Base-by-base conservation (phyloP, 305 asterid species). In the Fraxinus angustifolia region DNA sequence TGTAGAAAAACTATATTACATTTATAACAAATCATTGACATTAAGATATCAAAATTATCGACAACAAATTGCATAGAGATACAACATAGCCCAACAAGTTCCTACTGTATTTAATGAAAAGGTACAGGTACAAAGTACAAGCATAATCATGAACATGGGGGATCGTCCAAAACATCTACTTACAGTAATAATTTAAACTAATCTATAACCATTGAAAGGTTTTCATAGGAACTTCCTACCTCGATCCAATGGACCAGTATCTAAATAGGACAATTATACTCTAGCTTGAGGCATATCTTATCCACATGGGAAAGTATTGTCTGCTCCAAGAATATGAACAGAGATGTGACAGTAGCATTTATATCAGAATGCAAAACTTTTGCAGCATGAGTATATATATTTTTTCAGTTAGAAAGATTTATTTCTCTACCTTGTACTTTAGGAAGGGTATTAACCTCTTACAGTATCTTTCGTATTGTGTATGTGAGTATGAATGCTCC, bases 21-120 rank as follows among this genome's bases (percentile, higher is more conserved):
- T 82, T 70, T 71, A 79, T 45, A 82, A 16, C 17, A 19, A 11
- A 75, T 56, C 71, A 60, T 8, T 60, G 71, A 56, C 33, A 36
- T 33, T 56, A 53, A 79, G 58, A 23, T 36, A 45, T 42, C 11
- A 50, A 79, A 68, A 60, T 60, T 65, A 68, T 76, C 33, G 35
- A 70, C 35, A 31, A 76, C n/a, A 67, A 67, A 67, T 67, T 67
- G 73, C 36, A 26, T 28, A 67, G 19, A 28, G 8, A 71, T 33
- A 33, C 28, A 71, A 71, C 45, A n/a, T 16, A 71, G 76, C 73
- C 73, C 73, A 28, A 11, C 73, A 60, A 60, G 71, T 67, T 67
- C 73, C 73, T 28, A 67, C 17, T 26, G 12, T 12, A 12, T 67
- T 67, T 67, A 67, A 67, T 26, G 8, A 67, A 11, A 28, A 67